A percentile compares a stretch with the other conserved stretches of the same genome.
Conservation (phyloP, 257 asterid species). For the Misopates orontium region DNA sequence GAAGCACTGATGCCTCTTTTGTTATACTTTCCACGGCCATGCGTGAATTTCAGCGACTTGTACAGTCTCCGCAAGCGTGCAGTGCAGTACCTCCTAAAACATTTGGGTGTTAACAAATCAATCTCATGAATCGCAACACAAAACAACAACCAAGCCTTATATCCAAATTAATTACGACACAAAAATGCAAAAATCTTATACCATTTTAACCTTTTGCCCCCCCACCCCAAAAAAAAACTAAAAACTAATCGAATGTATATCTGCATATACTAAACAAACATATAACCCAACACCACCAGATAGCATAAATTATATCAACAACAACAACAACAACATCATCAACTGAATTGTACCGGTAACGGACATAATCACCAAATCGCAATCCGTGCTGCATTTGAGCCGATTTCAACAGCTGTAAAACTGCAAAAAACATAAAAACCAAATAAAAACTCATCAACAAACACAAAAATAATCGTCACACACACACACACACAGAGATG, state of each 20-base stretch:
- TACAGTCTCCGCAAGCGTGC: slow-evolving; percentile 89
- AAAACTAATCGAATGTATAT: background rate
- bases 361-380: slow-evolving; percentile 88
- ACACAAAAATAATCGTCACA: slow-evolving; percentile 1
- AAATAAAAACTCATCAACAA: slow-evolving; percentile 10
- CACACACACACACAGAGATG: too few species aligned
- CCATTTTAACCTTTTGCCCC: too few species aligned
- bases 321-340: too few species aligned
- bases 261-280: background rate
- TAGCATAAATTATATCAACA: background rate
- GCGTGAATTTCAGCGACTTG: slow-evolving; percentile 91
- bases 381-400: slow-evolving; percentile 99
- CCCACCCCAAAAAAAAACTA: background rate
- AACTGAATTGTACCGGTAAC: slow-evolving; percentile 71
- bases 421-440: slow-evolving; percentile 41
- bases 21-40: slow-evolving; percentile 90
- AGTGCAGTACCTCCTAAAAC: slow-evolving; percentile 84
- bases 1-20: slow-evolving; percentile 61
- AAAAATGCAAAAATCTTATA: background rate
- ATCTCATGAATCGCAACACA: background rate
- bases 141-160: background rate
- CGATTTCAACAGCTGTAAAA: slow-evolving; percentile 84
- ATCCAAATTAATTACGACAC: too few species aligned
- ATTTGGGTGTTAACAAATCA: slow-evolving; percentile 18
- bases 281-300: background rate